Evolutionary conservation across 441 rosid species (phyloP).

Genomic region (Populus tomentosa): DNA sequence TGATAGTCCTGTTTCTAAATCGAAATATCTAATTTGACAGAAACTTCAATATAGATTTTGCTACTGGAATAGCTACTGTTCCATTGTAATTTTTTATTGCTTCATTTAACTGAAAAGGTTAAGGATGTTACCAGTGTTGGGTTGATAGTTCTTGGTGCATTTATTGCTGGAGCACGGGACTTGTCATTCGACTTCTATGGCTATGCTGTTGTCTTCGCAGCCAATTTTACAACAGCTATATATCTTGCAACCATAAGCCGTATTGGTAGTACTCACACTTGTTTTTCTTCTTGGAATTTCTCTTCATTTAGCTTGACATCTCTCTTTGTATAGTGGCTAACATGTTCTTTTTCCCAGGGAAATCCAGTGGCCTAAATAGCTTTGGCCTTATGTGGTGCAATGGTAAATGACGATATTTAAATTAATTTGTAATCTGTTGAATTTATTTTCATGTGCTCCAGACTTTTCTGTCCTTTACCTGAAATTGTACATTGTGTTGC

Average conservation of each 20-base stretch:
- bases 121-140: constrained; percentile 81
- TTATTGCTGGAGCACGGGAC: constrained; percentile 95
- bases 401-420: constrained; percentile 43
- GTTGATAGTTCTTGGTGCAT: constrained; percentile 80
- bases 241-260: constrained; percentile 90
- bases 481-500: constrained; percentile 4
- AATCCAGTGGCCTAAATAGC: constrained; percentile 93
- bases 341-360: constrained; percentile 49
- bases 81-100: constrained; percentile 25
- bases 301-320: constrained; percentile 12
- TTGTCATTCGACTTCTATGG: constrained; percentile 91
- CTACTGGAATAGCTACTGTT: constrained; percentile 8
- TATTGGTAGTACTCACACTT: constrained; percentile 48
- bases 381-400: constrained; percentile 99
- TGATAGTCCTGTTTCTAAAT: not conserved
- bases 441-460: not conserved
- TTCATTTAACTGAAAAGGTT: constrained; percentile 36
- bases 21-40: not conserved
- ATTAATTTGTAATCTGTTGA: not conserved
- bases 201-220: constrained; percentile 74
- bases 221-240: constrained; percentile 85
- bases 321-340: constrained; percentile 7
- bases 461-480: not conserved
- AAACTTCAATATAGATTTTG: not conserved
- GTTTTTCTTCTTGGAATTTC: constrained; percentile 8